Percentiles rank a stretch among this genome's conserved stretches.
These are phyloP conservation scores for Backusella australiensis DNA, from an alignment of 192 early-diverging fungal species.

Conservation along the genomic window DNA sequence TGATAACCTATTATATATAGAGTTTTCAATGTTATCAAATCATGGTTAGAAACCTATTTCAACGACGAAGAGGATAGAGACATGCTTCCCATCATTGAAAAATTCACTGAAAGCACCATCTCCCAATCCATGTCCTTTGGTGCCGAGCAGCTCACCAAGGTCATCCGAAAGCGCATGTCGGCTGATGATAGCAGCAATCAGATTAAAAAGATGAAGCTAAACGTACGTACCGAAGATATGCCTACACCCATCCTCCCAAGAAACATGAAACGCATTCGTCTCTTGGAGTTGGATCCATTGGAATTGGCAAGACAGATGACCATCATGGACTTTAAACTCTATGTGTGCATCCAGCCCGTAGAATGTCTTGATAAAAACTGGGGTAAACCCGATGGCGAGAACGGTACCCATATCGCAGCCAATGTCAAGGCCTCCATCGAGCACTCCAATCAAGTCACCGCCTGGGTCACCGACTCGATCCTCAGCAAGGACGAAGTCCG, in stretches of 20 bases:
- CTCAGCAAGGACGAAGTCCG: slow-evolving; percentile 78
- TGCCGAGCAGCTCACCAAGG: slow-evolving; percentile 21
- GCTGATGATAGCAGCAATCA: slow-evolving; percentile 47
- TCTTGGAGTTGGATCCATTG: slow-evolving; percentile 85
- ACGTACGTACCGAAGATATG: slow-evolving; percentile 54
- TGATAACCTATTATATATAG: slow-evolving; percentile 12
- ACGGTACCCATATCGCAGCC: slow-evolving; percentile 47
- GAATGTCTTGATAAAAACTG: slow-evolving; percentile 91
- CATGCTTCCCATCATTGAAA: slow-evolving; percentile 13
- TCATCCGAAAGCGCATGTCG: slow-evolving; percentile 30
- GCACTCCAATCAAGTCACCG: slow-evolving; percentile 79
- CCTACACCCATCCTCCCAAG: slow-evolving; percentile 80
- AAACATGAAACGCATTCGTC: slow-evolving; percentile 69
- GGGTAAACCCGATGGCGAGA: slow-evolving; percentile 61
- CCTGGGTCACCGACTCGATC: slow-evolving; percentile 86
- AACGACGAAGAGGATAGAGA: slow-evolving; percentile 67
- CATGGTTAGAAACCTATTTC: slow-evolving; percentile 88
- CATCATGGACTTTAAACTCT: slow-evolving; percentile 77
- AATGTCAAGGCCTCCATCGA: slow-evolving; percentile 89
- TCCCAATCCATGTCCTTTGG: slow-evolving; percentile 33
- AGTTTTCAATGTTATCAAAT: slow-evolving; percentile 91
- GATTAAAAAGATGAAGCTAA: slow-evolving; percentile 62
- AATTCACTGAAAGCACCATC: slow-evolving; percentile 27
- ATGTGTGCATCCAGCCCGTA: slow-evolving; percentile 74
- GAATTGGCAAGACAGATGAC: slow-evolving; percentile 95